Evolutionary conservation across 345 rosid species (phyloP), one percentile per base, ranked within the genome.

Genomic region (Brassica rapa): DNA sequence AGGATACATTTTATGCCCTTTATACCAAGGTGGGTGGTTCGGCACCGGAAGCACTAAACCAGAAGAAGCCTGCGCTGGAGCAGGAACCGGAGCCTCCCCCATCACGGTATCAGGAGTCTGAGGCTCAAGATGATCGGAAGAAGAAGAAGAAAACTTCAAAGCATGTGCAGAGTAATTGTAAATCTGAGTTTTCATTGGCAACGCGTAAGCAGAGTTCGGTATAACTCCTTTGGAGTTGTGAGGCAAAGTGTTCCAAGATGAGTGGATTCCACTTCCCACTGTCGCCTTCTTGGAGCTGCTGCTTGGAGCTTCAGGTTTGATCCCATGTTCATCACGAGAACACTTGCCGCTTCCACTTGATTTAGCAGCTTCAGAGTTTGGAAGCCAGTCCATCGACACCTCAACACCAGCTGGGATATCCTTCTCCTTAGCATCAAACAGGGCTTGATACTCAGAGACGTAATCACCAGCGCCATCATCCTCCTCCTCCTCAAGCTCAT

Each of bases 381-480:
- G 66, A 71, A 89, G 84, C 89, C 87, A 86, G 51, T 96, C 93
- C 74, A 94, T 81, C 1, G 91, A 19, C 32, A 86, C 89, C 86
- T 94, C 98, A 77, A 94, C 96, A 33, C 88, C 94, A 72, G 97
- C 70, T 67, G 97, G 95, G 62, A 91, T 62, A 82, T 89, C 86
- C 72, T 83, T 62, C 84, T 89, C 86, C 75, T 83, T 85, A 33
- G 71, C 68, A 83, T 94, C 95, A 30, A 91, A 89, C 76, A 87
- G 86, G 15, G 86, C 86, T 88, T 92, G 97, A 74, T 91, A 84
- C 69, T 66, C 53, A 63, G 79, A 84, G 37, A 61, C 65, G 75
- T 85, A 89, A 2, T 82, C 80, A 57, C 87, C 90, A 78, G 74
- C 57, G 49, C 30, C 4, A 27, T 27, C 30, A 3, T 81, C 71